A percentile compares a stretch with the other conserved stretches of the same genome.
These are phyloP conservation scores for Penicillium bovifimosum DNA, from an alignment of 495 filamentous ascomycete genomes.

Conservation along the genomic window DNA sequence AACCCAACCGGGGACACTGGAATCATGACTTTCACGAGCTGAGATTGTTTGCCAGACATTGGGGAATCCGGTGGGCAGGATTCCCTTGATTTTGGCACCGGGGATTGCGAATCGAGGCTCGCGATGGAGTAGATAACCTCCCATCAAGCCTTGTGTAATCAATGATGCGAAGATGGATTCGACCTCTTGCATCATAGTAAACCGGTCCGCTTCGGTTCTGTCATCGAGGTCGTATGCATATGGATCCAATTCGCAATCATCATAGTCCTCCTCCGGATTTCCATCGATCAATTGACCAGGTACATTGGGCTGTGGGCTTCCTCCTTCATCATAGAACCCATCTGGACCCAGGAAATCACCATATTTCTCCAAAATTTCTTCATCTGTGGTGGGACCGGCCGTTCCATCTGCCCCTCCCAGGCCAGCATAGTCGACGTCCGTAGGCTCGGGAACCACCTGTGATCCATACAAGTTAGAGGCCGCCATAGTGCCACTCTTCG, in stretches of 20 bases:
- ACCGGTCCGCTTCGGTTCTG: conserved; percentile 20
- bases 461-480: conserved; percentile 23
- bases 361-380: conserved; percentile 24
- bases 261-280: conserved; percentile 41
- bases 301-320: conserved; percentile 26
- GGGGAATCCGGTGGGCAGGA: conserved; percentile 59
- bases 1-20: conserved; percentile 54
- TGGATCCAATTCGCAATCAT: conserved; percentile 39
- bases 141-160: conserved; percentile 75
- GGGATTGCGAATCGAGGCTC: conserved; percentile 74
- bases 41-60: conserved; percentile 54
- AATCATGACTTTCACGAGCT: conserved; percentile 35
- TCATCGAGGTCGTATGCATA: conserved; percentile 22
- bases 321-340: conserved; percentile 34
- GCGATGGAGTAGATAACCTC: conserved; percentile 77
- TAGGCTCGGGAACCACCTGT: conserved; percentile 27
- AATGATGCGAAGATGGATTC: conserved; percentile 73
- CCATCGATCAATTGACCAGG: conserved; percentile 30
- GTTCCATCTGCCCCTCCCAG: conserved; percentile 8
- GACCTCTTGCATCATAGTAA: conserved; percentile 58
- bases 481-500: conserved; percentile 5
- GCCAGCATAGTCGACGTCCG: conserved; percentile 31
- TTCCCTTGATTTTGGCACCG: conserved; percentile 61
- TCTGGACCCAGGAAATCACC: conserved; percentile 35
- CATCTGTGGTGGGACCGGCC: conserved; percentile 9